Evolutionary conservation across 257 asterid species (phyloP), one percentile per base, ranked within the genome.

Genomic region (Ophiorrhiza pumila): DNA sequence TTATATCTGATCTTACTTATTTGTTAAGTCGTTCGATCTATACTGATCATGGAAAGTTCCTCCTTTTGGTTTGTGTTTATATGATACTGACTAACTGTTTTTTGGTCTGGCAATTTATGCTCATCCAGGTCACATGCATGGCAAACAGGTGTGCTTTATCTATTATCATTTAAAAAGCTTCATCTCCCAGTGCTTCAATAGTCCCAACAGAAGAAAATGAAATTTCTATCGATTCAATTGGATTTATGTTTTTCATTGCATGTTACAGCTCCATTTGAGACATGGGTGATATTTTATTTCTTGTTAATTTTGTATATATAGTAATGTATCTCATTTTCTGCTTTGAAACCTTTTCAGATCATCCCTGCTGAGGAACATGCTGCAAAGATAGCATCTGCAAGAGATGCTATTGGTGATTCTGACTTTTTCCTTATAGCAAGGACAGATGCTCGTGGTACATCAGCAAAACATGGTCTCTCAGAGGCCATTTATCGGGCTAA

Each of bases 361-460:
- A 60, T 76, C 41, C 79, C 79, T 31, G 75, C 65, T 14, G 79
- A 76, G 57, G 79, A 76, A 27, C 79, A 76, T 69, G 71, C 79
- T 67, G 68, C 74, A 43, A 75, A 75, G 68, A 68, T 75, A 43
- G 79, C 79, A 32, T 50, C 79, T 56, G 74, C 79, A 37, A 75
- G 79, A 58, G 79, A 75, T 57, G 68, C 69, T 32, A 68, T 45
- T 67, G 79, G 79, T 32, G 68, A 68, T 75, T 68, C 79, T 42
- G 79, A 75, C 52, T 75, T 75, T 46, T 75, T 68, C 68, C 79
- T 68, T 75, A 74, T 75, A 7, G 74, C 79, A 15, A 75, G 79
- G 74, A 75, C 79, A 55, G 79, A 75, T 68, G 69, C 69, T 27
- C 69, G 79, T 68, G 79, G 69, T 32, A 67, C 79, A 14, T 68